Percentiles rank a stretch among this genome's conserved stretches.
Conservation (phyloP, 129 eudicot genomes). For the sunflower (Helianthus annuus) region DNA sequence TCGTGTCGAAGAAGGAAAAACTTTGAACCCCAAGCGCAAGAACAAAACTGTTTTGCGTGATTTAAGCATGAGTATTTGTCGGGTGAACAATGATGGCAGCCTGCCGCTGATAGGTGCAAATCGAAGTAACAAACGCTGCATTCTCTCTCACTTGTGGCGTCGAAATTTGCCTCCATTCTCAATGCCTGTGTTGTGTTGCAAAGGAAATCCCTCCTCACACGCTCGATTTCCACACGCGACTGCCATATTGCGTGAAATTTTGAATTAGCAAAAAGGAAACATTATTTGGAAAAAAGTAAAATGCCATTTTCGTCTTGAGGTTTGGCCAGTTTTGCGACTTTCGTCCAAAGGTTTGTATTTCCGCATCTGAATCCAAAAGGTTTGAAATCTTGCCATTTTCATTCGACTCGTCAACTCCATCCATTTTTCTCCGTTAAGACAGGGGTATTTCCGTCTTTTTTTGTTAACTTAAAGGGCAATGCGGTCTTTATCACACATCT, state of each 20-base stretch:
- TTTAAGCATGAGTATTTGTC: slow-evolving; percentile 90
- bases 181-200: slow-evolving; percentile 72
- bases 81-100: slow-evolving; percentile 91
- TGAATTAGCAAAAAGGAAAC: not conserved
- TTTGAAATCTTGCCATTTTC: too few species aligned
- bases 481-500: too few species aligned
- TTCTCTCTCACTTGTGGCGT: slow-evolving; percentile 87
- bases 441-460: too few species aligned
- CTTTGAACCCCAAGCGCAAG: slow-evolving; percentile 83
- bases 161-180: slow-evolving; percentile 90
- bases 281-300: not conserved
- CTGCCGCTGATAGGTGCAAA: slow-evolving; percentile 92
- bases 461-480: too few species aligned
- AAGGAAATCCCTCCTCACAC: slow-evolving; percentile 83
- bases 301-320: too few species aligned
- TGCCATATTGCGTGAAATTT: slow-evolving; percentile 5
- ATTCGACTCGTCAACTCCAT: too few species aligned
- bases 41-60: slow-evolving; percentile 89
- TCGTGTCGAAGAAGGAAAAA: slow-evolving; percentile 91
- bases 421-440: too few species aligned
- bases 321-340: too few species aligned
- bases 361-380: too few species aligned
- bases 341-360: too few species aligned
- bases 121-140: slow-evolving; percentile 87
- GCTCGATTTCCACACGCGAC: slow-evolving; percentile 90